Base-by-base conservation (phyloP, 176 grass and related monocot species). In the Oryza punctata region DNA sequence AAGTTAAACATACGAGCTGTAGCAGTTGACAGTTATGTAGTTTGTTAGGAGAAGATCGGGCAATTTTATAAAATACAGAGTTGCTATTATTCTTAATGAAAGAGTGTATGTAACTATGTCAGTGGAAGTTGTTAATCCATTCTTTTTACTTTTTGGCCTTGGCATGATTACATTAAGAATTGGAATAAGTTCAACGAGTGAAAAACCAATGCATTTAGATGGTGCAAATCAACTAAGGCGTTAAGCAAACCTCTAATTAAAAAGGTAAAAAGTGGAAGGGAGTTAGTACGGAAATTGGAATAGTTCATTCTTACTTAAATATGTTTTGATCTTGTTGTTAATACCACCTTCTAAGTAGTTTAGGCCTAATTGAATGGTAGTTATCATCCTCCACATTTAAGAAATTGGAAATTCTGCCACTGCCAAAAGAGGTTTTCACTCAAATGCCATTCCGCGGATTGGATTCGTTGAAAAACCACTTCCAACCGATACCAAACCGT, bases 41-140 rank as follows among this genome's bases (percentile, higher is more conserved):
- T 60, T 19, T 72, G 72, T 15, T 26, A 41, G 25, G 29, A 27
- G 21, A 32, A 50, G 10, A 76, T 19, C 0, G 1, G 7, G 30
- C 23, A 43, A 67, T 86, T 67, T 63, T 85, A 21, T 27, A 72
- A 71, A 47, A 33, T n/a, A 50, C 16, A 54, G 18, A 35, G 28
- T 49, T 72, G 15, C 15, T 23, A 12, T 72, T 23, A 45, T 23
- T 9, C 6, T 13, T 24, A 8, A 14, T 41, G 37, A 32, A 8
- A 10, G 59, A 14, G 66, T 10, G 10, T 41, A 41, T 41, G 40
- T 10, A 9, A 41, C 10, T 69, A 35, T 61, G 7, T 60, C 30
- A 10, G 4, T 65, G 33, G 57, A 44, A 43, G 75, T 64, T 41
- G n/a, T 78, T 18, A 47, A 47, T 47, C 12, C 12, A 3, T 4